Percentiles rank a stretch among this genome's conserved stretches.
Conservation (phyloP, 2,329 filamentous ascomycete species). For the Seiridium cupressi region DNA sequence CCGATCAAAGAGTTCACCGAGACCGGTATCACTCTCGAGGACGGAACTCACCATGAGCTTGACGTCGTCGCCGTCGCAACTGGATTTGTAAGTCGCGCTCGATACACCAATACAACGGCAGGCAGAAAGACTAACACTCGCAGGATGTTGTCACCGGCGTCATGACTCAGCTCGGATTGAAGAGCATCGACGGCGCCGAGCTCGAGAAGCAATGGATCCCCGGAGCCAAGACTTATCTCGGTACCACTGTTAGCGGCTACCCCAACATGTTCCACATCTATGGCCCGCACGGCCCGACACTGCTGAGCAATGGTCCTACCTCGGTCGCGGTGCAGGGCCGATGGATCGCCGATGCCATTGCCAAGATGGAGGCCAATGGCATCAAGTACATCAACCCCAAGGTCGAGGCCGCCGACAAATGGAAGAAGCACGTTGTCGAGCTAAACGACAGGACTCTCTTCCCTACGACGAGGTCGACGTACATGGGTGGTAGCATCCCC, state of each 20-base stretch:
- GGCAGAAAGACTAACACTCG: neutral
- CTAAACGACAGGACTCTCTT: constrained; percentile 46
- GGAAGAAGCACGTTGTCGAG: constrained; percentile 48
- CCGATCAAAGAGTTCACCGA: constrained; percentile 37
- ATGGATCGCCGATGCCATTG: constrained; percentile 52
- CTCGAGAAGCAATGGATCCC: constrained; percentile 32
- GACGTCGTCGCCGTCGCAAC: constrained; percentile 45
- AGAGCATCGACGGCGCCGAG: constrained; percentile 33
- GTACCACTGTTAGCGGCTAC: constrained; percentile 33
- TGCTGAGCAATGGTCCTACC: constrained; percentile 54
- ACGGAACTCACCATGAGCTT: constrained; percentile 39
- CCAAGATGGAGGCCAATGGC: constrained; percentile 41
- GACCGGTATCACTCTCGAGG: constrained; percentile 34
- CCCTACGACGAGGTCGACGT: constrained; percentile 47
- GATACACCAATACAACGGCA: neutral
- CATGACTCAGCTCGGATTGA: constrained; percentile 32
- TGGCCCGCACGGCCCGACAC: constrained; percentile 55
- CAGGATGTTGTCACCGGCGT: constrained; percentile 5
- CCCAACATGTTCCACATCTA: constrained; percentile 43
- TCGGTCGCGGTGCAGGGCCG: constrained; percentile 54
- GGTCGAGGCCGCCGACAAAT: constrained; percentile 40
- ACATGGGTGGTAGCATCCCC: constrained; percentile 55
- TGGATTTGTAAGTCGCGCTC: constrained; percentile 36
- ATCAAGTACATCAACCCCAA: constrained; percentile 52
- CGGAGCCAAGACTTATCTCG: constrained; percentile 42